Evolutionary conservation across 1,284 basidiomycete genomes (phyloP).

Genomic region (Ustilago xerochloae): DNA sequence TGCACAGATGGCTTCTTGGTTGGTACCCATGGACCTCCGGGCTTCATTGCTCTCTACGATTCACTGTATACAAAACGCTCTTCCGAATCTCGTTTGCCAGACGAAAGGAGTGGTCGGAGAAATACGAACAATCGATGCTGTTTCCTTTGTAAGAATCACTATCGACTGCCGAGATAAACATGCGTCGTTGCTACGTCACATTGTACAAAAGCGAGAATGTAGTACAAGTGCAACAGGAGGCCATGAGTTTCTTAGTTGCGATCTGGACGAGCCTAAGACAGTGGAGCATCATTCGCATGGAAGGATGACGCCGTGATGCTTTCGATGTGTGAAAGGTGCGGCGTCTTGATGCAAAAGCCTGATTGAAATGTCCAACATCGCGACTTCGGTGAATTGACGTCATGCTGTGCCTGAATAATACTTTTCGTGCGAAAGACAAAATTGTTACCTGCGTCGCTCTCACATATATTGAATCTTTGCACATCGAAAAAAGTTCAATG

Average conservation of each 20-base stretch:
- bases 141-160: no score
- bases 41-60: not conserved
- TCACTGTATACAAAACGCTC: no score
- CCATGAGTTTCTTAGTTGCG: no score
- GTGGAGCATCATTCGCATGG: not conserved
- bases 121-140: no score
- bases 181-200: no score
- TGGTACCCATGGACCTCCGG: not conserved
- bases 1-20: not conserved
- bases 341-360: slow-evolving; percentile 2
- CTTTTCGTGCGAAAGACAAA: not conserved
- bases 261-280: no score
- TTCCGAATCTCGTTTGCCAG: no score
- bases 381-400: slow-evolving; percentile 16
- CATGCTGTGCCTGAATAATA: slow-evolving; percentile 16
- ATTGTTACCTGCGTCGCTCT: not conserved
- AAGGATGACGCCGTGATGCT: no score
- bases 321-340: not conserved
- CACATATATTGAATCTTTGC: slow-evolving; percentile 7
- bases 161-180: no score
- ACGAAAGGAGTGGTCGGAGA: no score
- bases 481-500: not conserved
- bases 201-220: no score
- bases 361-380: slow-evolving; percentile 15
- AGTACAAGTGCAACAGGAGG: no score